Conservation (phyloP, 129 eudicot species). For the Erigeron canadensis region DNA sequence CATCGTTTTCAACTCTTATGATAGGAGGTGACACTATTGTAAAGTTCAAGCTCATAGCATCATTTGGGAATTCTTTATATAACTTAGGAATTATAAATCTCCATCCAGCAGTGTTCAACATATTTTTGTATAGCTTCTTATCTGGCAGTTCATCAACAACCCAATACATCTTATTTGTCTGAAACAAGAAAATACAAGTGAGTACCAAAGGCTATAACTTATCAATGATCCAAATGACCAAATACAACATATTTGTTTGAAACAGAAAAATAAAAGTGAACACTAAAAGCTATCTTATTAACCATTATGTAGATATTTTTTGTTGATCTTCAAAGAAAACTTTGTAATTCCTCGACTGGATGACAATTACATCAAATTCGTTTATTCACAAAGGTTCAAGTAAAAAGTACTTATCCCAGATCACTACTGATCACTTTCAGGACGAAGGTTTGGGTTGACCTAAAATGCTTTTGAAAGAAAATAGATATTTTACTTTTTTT, state of each 20-base stretch:
- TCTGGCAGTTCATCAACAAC: conserved; percentile 65
- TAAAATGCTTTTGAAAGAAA: no score
- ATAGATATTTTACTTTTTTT: no score
- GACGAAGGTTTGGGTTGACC: no score
- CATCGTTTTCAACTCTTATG: conserved; percentile 43
- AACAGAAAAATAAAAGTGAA: neutral
- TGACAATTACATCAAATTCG: no score
- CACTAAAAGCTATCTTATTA: neutral
- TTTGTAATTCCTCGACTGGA: no score
- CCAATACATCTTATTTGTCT: conserved; percentile 82
- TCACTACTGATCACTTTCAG: no score
- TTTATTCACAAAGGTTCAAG: no score
- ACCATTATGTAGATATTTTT: neutral
- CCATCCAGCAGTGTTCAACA: conserved; percentile 89
- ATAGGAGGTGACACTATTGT: conserved; percentile 60
- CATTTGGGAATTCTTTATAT: conserved; percentile 71
- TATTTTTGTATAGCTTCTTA: conserved; percentile 42
- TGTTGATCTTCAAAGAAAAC: neutral
- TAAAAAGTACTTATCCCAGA: no score
- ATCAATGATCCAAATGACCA: neutral
- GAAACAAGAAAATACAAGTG: conserved; percentile 24
- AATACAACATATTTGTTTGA: no score
- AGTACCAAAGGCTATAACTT: neutral
- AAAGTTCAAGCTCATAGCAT: conserved; percentile 69
- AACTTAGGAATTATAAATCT: conserved; percentile 70